phyloP scores from a whole-genome alignment of 2,329 filamentous ascomycete species.

The Bipolaris victoriae region DNA sequence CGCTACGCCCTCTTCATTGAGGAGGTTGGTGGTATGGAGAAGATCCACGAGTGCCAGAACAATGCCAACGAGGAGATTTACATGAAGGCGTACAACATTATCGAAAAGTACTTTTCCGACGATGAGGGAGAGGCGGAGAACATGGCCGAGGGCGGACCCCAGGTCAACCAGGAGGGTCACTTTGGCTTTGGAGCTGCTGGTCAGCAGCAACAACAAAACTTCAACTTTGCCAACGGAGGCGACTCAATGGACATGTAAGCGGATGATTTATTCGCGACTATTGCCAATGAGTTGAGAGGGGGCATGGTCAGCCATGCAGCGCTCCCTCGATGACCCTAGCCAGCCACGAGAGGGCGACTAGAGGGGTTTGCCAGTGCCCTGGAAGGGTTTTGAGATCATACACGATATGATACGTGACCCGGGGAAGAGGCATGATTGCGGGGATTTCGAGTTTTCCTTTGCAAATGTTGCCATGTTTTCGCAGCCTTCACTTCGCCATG shows the following conservation, averaged over 20 bases:
- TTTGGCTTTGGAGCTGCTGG: slow-evolving; percentile 77
- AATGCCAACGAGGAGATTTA: slow-evolving; percentile 99
- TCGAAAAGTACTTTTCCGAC: slow-evolving; percentile 99
- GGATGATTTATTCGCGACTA: slow-evolving; percentile 3
- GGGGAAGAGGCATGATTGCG: slow-evolving; percentile 26
- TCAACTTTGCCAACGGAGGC: slow-evolving; percentile 87
- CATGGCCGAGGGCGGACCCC: slow-evolving; percentile 79
- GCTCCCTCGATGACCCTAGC: slow-evolving; percentile 8
- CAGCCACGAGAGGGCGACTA: slow-evolving; percentile 16
- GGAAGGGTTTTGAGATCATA: slow-evolving; percentile 24
- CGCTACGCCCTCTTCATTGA: slow-evolving; percentile 97
- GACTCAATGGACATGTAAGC: slow-evolving; percentile 78
- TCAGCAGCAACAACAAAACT: slow-evolving; percentile 72
- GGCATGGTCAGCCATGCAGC: slow-evolving; percentile 12
- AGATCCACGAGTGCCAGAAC: slow-evolving; percentile 99
- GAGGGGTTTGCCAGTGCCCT: slow-evolving; percentile 18
- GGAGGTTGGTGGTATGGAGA: slow-evolving; percentile 98
- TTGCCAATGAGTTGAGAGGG: slow-evolving; percentile 15
- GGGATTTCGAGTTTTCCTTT: slow-evolving; percentile 27
- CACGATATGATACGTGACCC: slow-evolving; percentile 37
- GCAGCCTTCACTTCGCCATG: slow-evolving; percentile 39
- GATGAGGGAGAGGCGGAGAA: slow-evolving; percentile 82
- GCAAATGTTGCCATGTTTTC: slow-evolving; percentile 32
- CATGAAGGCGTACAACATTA: slow-evolving; percentile 99
- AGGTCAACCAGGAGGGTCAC: slow-evolving; percentile 72